These are phyloP conservation scores for Aspergillus texensis DNA, from an alignment of 2,329 filamentous ascomycete genomes.

Conservation along the genomic window DNA sequence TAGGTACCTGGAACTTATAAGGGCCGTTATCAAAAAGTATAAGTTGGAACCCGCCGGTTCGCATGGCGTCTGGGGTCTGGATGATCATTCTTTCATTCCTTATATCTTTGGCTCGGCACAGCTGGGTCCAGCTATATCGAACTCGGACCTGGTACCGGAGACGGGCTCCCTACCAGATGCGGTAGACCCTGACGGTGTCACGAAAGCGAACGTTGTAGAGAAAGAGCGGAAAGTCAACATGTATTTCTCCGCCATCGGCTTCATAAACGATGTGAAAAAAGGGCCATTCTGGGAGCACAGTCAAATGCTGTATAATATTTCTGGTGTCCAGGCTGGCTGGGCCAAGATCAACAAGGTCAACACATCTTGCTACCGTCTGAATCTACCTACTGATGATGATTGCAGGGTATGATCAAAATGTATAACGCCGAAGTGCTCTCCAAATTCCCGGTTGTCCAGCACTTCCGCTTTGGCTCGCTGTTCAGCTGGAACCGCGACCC, in stretches of 20 bases:
- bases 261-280: slow-evolving; percentile 96
- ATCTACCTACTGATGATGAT: slow-evolving; percentile 6
- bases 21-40: slow-evolving; percentile 84
- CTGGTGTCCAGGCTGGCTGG: slow-evolving; percentile 90
- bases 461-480: slow-evolving; percentile 82
- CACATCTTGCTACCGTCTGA: neutral
- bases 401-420: slow-evolving; percentile 96
- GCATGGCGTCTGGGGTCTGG: slow-evolving; percentile 97
- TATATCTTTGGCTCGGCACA: slow-evolving; percentile 97
- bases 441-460: slow-evolving; percentile 98
- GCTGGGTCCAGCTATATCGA: slow-evolving; percentile 72
- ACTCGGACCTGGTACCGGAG: slow-evolving; percentile 65
- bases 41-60: slow-evolving; percentile 93
- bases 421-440: slow-evolving; percentile 94
- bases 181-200: slow-evolving; percentile 71
- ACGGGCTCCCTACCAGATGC: slow-evolving; percentile 76
- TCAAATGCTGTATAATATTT: slow-evolving; percentile 91
- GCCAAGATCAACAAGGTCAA: slow-evolving; percentile 88
- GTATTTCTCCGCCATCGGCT: slow-evolving; percentile 94
- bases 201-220: slow-evolving; percentile 65
- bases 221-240: slow-evolving; percentile 70
- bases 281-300: slow-evolving; percentile 98
- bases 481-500: slow-evolving; percentile 76
- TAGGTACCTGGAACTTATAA: slow-evolving; percentile 78
- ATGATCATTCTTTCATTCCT: slow-evolving; percentile 91